Evolutionary conservation across 257 asterid species (phyloP).

Genomic region (Nicotiana tabacum): DNA sequence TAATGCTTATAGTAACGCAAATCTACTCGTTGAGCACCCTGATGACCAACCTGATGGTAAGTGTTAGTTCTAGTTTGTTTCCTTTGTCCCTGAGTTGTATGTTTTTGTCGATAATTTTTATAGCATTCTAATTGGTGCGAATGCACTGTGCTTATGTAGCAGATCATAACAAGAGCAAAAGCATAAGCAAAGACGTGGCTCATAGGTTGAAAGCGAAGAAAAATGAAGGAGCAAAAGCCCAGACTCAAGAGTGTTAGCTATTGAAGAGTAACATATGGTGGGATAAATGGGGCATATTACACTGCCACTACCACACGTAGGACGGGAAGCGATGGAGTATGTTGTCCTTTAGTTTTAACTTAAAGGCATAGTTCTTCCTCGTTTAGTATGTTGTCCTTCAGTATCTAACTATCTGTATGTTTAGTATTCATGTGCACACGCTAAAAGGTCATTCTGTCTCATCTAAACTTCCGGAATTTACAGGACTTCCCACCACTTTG

Average conservation of each 20-base stretch:
- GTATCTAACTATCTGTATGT: no score
- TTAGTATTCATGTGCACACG: no score
- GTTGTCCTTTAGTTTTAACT: neutral
- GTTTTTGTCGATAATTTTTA: no score
- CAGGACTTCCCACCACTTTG: no score
- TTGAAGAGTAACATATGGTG: constrained; percentile 77
- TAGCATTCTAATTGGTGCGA: neutral
- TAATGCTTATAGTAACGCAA: constrained; percentile 23
- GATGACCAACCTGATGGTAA: constrained; percentile 65
- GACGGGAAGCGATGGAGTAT: constrained; percentile 63
- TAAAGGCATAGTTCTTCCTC: no score
- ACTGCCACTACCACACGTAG: constrained; percentile 53
- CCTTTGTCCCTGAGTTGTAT: neutral
- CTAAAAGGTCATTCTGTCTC: no score
- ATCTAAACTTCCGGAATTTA: no score
- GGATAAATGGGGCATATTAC: constrained; percentile 63
- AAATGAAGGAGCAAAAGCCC: constrained; percentile 18
- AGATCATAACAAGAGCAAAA: constrained; percentile 31
- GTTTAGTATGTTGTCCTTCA: neutral
- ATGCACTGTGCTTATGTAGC: neutral
- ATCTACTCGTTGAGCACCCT: constrained; percentile 76
- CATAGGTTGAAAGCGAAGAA: constrained; percentile 11
- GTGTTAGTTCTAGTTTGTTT: neutral
- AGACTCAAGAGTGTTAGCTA: constrained; percentile 37
- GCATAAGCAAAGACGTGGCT: constrained; percentile 18